Evolutionary conservation across 768 basidiomycete genomes (phyloP).

Genomic region (Tubosaeta brunneosetosa): DNA sequence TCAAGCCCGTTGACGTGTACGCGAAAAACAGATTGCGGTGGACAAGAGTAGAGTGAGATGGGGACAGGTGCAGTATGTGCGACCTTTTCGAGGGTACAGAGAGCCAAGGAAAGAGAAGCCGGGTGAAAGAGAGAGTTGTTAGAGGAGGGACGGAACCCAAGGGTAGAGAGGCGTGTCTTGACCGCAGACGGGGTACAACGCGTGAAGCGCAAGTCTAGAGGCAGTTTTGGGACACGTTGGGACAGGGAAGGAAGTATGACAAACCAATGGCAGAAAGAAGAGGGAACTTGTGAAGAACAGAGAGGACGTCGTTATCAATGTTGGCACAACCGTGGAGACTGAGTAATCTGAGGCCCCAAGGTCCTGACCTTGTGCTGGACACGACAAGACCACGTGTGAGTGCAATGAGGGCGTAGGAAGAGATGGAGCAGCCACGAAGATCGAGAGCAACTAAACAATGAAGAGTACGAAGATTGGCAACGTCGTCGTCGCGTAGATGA

Average conservation of each 20-base stretch:
- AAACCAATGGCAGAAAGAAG: conserved; percentile 59
- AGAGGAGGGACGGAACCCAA: conserved; percentile 26
- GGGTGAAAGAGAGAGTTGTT: conserved; percentile 40
- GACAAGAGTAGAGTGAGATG: conserved; percentile 27
- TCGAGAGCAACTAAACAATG: conserved; percentile 62
- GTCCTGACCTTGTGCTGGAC: conserved; percentile 34
- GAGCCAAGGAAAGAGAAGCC: conserved; percentile 32
- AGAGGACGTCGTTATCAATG: conserved; percentile 42
- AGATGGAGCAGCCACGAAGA: conserved; percentile 49
- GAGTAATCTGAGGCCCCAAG: conserved; percentile 58
- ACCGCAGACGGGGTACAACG: conserved; percentile 31
- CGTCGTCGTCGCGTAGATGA: conserved; percentile 55
- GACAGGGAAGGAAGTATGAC: conserved; percentile 19
- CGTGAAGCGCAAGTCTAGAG: conserved; percentile 48
- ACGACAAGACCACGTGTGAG: conserved; percentile 45
- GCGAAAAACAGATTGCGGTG: conserved; percentile 24
- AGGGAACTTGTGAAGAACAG: conserved; percentile 44
- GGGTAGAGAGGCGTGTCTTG: conserved; percentile 10
- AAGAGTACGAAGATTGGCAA: conserved; percentile 46
- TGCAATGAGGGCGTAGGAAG: conserved; percentile 46
- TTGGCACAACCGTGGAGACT: conserved; percentile 49
- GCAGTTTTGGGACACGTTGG: conserved; percentile 1
- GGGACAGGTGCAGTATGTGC: conserved; percentile 7
- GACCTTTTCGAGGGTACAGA: conserved; percentile 30
- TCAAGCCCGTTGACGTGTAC: conserved; percentile 21